A percentile compares a stretch with the other conserved stretches of the same genome.
These are phyloP conservation scores for Graphilbum ipis-grandicollis DNA, from an alignment of 2,329 filamentous ascomycete genomes.

Conservation along the genomic window DNA sequence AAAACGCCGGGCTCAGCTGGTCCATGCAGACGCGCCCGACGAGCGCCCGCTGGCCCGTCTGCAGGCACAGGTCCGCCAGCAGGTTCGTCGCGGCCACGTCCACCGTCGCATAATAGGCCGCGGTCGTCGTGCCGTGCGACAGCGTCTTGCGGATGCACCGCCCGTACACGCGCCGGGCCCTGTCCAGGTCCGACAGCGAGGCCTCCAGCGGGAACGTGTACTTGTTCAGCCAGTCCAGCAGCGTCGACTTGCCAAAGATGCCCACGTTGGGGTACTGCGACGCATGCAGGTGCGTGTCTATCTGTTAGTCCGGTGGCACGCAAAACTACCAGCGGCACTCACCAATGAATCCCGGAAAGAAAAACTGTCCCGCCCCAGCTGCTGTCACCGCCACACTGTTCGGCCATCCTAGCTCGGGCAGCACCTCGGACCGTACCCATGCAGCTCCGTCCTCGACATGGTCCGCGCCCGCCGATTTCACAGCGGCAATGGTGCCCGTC, in stretches of 20 bases:
- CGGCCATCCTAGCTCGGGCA: constrained; percentile 28
- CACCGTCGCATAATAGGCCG: constrained; percentile 86
- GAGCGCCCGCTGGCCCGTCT: constrained; percentile 70
- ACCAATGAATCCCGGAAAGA: constrained; percentile 74
- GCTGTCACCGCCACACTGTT: constrained; percentile 20
- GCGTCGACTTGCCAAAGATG: constrained; percentile 82
- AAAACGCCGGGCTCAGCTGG: constrained; percentile 55
- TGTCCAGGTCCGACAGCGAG: constrained; percentile 45
- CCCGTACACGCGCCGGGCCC: constrained; percentile 56
- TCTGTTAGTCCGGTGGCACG: neutral
- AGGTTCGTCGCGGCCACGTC: constrained; percentile 81
- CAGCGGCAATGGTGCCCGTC: constrained; percentile 29
- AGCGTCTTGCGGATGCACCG: constrained; percentile 67
- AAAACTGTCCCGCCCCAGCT: constrained; percentile 42
- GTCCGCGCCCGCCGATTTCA: constrained; percentile 16
- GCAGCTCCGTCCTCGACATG: constrained; percentile 6
- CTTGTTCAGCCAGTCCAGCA: constrained; percentile 81
- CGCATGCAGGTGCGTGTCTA: constrained; percentile 91
- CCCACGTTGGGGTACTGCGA: constrained; percentile 89
- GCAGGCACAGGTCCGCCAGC: constrained; percentile 67
- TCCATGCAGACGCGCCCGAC: constrained; percentile 97
- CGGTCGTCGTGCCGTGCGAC: constrained; percentile 80
- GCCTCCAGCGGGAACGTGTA: constrained; percentile 93
- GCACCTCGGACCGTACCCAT: constrained; percentile 13
- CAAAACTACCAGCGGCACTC: no score